A percentile compares a stretch with the other conserved stretches of the same genome.
phyloP scores from a whole-genome alignment of 129 eudicot genomes.

The Escallonia rubra region DNA sequence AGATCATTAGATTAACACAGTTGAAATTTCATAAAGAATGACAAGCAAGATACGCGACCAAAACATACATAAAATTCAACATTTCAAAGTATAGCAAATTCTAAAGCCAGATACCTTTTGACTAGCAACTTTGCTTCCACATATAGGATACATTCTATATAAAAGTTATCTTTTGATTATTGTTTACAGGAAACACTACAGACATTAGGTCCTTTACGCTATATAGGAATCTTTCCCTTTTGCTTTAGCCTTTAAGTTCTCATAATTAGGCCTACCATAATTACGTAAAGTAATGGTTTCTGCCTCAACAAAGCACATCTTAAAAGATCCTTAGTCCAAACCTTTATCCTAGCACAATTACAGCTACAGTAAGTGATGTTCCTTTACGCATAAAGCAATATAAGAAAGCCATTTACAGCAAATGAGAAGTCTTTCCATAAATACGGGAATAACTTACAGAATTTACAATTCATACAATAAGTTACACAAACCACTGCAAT shows the following conservation, averaged over 20 bases:
- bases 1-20: too few relatives aligned
- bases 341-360: background rate
- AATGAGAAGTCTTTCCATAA: conserved; percentile 28
- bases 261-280: conserved; percentile 6
- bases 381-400: background rate
- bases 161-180: conserved; percentile 6
- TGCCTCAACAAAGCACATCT: conserved; percentile 13
- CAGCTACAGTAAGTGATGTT: conserved; percentile 1
- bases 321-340: conserved; percentile 1
- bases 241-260: conserved; percentile 7
- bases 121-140: conserved; percentile 1
- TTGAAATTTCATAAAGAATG: background rate
- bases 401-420: conserved; percentile 13
- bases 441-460: conserved; percentile 36
- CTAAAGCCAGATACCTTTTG: conserved; percentile 5
- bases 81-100: background rate
- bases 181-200: conserved; percentile 6
- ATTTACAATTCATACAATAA: conserved; percentile 49
- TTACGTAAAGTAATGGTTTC: conserved; percentile 11
- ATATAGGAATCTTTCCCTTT: conserved; percentile 14
- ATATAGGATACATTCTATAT: background rate
- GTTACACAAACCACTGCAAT: conserved; percentile 36
- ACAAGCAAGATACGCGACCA: background rate
- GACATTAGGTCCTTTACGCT: conserved; percentile 8
- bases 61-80: background rate